A percentile compares a stretch with the other conserved stretches of the same genome.
phyloP scores from a whole-genome alignment of 129 eudicot genomes.

The Apium graveolens region DNA sequence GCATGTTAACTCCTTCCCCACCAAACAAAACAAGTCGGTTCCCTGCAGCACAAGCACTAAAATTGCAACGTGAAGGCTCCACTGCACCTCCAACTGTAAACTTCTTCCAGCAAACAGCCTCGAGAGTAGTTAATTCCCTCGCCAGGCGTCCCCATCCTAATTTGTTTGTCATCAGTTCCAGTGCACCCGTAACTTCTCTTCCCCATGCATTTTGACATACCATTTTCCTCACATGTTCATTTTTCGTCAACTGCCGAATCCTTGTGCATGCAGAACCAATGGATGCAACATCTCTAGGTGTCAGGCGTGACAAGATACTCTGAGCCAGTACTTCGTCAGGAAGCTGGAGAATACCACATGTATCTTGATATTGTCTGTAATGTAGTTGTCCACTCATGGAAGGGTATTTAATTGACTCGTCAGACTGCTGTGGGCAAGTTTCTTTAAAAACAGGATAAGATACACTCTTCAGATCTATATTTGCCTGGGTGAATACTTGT shows the following conservation, averaged over 20 bases:
- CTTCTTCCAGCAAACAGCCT: conserved; percentile 84
- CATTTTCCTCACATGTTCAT: conserved; percentile 82
- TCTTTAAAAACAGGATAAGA: conserved; percentile 90
- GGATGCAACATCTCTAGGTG: conserved; percentile 90
- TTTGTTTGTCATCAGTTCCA: conserved; percentile 70
- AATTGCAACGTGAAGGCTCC: conserved; percentile 88
- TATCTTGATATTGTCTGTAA: conserved; percentile 31
- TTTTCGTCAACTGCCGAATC: conserved; percentile 66
- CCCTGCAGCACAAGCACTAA: conserved; percentile 90
- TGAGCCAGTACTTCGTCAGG: conserved; percentile 91
- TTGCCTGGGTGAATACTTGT: conserved; percentile 65
- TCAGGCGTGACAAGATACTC: conserved; percentile 69
- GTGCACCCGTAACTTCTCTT: conserved; percentile 69
- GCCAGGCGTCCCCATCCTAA: conserved; percentile 91
- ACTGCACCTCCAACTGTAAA: conserved; percentile 80
- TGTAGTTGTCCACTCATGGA: conserved; percentile 31
- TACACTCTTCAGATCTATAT: conserved; percentile 59
- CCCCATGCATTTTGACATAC: conserved; percentile 99
- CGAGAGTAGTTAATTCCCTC: conserved; percentile 80
- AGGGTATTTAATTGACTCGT: conserved; percentile 27
- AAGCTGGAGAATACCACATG: conserved; percentile 73
- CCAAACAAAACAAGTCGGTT: conserved; percentile 84
- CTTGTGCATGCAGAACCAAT: conserved; percentile 85
- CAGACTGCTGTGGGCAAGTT: conserved; percentile 38
- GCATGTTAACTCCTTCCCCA: conserved; percentile 93